Evolutionary conservation across 139 green algal genomes (phyloP), one percentile per base, ranked within the genome.

Genomic region (Chlorella sorokiniana): DNA sequence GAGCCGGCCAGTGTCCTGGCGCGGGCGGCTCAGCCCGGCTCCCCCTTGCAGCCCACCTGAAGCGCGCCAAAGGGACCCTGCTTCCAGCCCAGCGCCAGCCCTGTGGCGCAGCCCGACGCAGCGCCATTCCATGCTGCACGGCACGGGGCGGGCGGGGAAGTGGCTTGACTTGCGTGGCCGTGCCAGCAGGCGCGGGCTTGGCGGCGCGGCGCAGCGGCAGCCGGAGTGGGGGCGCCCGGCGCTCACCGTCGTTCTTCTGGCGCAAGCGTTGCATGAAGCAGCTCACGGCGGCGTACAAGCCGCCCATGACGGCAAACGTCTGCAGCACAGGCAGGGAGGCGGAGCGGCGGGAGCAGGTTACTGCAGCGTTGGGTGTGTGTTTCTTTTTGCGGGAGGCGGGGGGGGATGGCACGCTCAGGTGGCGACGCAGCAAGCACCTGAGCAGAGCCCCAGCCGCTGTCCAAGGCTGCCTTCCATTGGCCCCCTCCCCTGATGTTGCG

Each of bases 251-350:
- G 44, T 93, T 87, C 63, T 89, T 88, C 29, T 89, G 82, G 7
- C 91, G 82, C 6, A 95, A 82, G 68, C 92, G 87, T 44, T 86
- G 68, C 65, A 85, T 87, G 42, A 94, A 84, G 88, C 91, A 94
- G 69, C 85, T 84, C 3, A 91, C 88, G 6, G 86, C 82, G 22
- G 91, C 89, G 83, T 95, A 95, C 33, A 94, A 67, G 22, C 91
- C 91, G 44, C 86, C 87, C 84, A 93, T 85, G 41, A 93, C 48
- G 2, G 81, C 90, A 84, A 94, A 90, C 29, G 86, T 84, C 69
- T 85, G 84, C 51, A 56, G 31, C n/a, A 56, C 16, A 68, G 44
- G 42, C 35, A 64, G 69, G n/a, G 44, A 23, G 69, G n/a, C n/a
- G n/a, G n/a, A 48, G 44, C 5, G 40, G 4, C 40, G 67, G 45